Conservation (phyloP, 352 stramenopile genomes). For the Halophytophthora batemanensis region DNA sequence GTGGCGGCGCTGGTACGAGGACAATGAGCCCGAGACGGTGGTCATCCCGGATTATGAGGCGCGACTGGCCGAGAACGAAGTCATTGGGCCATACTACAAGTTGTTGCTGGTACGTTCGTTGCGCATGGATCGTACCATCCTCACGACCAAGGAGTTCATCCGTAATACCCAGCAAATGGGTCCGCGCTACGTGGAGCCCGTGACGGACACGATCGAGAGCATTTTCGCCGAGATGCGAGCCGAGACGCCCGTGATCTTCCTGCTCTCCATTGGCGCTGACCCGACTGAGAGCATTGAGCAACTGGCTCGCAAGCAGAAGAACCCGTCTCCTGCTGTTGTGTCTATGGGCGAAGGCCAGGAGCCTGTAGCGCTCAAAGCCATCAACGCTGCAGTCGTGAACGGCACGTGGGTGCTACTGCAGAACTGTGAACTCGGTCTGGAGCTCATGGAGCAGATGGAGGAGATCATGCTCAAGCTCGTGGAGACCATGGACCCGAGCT, state of each 20-base stretch:
- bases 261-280: slow-evolving; percentile 96
- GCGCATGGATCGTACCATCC: slow-evolving; percentile 96
- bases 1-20: slow-evolving; percentile 97
- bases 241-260: slow-evolving; percentile 97
- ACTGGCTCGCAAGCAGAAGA: slow-evolving; percentile 96
- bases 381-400: slow-evolving; percentile 95
- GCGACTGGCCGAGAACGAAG: slow-evolving; percentile 89
- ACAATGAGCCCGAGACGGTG: slow-evolving; percentile 96
- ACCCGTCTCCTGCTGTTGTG: slow-evolving; percentile 94
- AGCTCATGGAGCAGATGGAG: slow-evolving; percentile 99
- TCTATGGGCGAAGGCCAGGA: slow-evolving; percentile 98
- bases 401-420: slow-evolving; percentile 98
- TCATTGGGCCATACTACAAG: slow-evolving; percentile 96
- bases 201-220: slow-evolving; percentile 98
- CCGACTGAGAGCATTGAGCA: slow-evolving; percentile 97
- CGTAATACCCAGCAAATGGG: slow-evolving; percentile 96
- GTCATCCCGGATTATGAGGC: slow-evolving; percentile 96
- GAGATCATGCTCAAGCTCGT: slow-evolving; percentile 95
- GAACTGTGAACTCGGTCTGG: slow-evolving; percentile 97
- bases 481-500: slow-evolving; percentile 94
- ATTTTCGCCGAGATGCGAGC: slow-evolving; percentile 97
- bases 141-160: slow-evolving; percentile 98
- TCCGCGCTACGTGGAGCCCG: slow-evolving; percentile 94
- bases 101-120: slow-evolving; percentile 96
- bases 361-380: slow-evolving; percentile 95